Evolutionary conservation across 371 early-diverging fungal species (phyloP).

Genomic region (Thermomucor indicae-seudaticae): DNA sequence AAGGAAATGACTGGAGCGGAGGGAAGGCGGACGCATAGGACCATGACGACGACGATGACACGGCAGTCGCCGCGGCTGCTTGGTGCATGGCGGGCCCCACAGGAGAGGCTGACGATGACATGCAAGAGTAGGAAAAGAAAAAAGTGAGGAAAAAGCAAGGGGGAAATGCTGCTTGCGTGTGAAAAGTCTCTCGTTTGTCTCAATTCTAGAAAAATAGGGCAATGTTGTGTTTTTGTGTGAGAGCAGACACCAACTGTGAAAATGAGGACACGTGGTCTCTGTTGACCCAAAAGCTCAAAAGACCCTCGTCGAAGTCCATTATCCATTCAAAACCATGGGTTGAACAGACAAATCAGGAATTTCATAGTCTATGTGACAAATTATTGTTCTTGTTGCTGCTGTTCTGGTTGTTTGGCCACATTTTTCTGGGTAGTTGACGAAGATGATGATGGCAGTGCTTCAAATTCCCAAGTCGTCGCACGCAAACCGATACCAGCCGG

Average conservation of each 20-base stretch:
- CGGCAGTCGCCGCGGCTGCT: neutral
- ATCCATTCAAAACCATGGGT: no score
- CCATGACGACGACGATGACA: no score
- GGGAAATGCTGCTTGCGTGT: neutral
- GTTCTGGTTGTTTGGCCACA: constrained; percentile 1
- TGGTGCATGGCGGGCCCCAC: constrained; percentile 4
- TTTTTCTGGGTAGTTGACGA: no score
- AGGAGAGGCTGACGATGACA: constrained; percentile 12
- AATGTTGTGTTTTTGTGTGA: neutral
- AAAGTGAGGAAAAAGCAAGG: neutral
- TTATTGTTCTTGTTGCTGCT: constrained; percentile 2
- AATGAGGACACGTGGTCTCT: no score
- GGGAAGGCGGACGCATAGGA: constrained; percentile 23
- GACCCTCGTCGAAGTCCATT: no score
- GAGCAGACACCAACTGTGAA: no score
- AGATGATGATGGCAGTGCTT: constrained; percentile 28
- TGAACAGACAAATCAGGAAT: no score
- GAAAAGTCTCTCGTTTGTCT: neutral
- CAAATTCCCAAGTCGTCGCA: constrained; percentile 67
- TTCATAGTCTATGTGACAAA: no score
- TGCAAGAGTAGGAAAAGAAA: neutral
- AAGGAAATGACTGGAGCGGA: constrained; percentile 19
- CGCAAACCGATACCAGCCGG: constrained; percentile 78
- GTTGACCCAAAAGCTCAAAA: no score
- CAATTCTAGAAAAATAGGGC: neutral